Evolutionary conservation across 2,329 filamentous ascomycete species (phyloP).

Genomic region (Dactylellina cionopaga): DNA sequence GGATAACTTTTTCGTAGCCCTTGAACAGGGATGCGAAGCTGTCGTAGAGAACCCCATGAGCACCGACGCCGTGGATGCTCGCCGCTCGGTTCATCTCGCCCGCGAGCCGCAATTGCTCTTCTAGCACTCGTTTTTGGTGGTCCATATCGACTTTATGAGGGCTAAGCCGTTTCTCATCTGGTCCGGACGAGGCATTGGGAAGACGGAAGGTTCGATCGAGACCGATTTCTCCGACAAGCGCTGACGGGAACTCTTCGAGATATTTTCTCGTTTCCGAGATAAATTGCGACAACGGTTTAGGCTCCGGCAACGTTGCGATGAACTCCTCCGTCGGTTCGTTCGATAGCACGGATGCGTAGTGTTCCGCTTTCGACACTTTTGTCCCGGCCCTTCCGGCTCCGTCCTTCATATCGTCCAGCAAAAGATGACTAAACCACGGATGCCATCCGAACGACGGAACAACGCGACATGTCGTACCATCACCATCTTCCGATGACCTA

Average conservation of each 20-base stretch:
- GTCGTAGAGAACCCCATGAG: constrained; percentile 76
- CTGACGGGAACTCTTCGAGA: constrained; percentile 69
- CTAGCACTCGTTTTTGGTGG: constrained; percentile 75
- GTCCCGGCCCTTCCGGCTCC: not conserved
- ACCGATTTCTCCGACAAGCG: constrained; percentile 80
- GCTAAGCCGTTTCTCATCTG: constrained; percentile 75
- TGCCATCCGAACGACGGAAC: constrained; percentile 87
- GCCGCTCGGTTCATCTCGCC: constrained; percentile 73
- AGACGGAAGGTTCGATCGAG: constrained; percentile 81
- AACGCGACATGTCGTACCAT: constrained; percentile 59
- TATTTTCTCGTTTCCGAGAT: constrained; percentile 68
- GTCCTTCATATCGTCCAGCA: constrained; percentile 70
- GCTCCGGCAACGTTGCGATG: constrained; percentile 68
- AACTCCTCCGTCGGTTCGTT: constrained; percentile 64
- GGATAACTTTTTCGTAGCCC: constrained; percentile 72
- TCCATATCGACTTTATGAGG: constrained; percentile 73
- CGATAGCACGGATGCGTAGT: constrained; percentile 74
- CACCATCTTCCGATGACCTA: constrained; percentile 53
- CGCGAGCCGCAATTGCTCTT: constrained; percentile 76
- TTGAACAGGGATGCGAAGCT: constrained; percentile 74
- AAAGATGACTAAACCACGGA: constrained; percentile 83
- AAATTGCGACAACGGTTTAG: constrained; percentile 70
- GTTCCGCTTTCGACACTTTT: constrained; percentile 58
- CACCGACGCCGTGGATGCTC: constrained; percentile 78
- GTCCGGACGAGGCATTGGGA: constrained; percentile 65